Evolutionary conservation across 192 early-diverging fungal species (phyloP), one percentile per base, ranked within the genome.

Genomic region (Oehlia diaphana): DNA sequence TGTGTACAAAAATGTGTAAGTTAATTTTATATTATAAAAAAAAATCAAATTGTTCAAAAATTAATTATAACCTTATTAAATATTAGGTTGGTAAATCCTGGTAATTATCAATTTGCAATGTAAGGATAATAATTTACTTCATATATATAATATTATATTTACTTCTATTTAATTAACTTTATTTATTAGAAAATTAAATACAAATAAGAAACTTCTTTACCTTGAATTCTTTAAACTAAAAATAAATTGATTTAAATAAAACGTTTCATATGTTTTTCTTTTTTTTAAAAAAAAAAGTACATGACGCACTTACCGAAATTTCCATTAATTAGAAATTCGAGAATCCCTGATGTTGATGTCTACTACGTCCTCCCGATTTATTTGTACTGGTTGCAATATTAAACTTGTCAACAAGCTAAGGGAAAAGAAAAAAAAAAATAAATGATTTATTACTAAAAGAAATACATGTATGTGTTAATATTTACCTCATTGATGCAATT

Each of bases 401-500:
- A 16, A 78, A 78, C 9, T 78, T 78, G 47, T 78, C 76, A 9
- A 78, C 76, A 12, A 78, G 44, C 76, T 78, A 77, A 39, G 19
- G 66, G 4, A 77, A 68, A 16, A 26, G 2, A 76, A 64, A 35
- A 50, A 26, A n/a, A 6, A 67, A 19, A 42, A 4, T 65, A 23
- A 8, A 67, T 37, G 9, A 33, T 23, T 13, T 42, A 42, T 42
- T 42, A 42, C 39, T 42, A 42, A 42, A 42, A 49, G 14, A 21
- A 63, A 16, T 68, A 37, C n/a, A 21, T 23, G 8, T 42, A 50
- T 26, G 0, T 44, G 1, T 4, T 64, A 1, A 26, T 44, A 50
- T 7, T 77, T 69, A 95, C 88, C 72, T 95, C 92, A 75, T 90
- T 91, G 73, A 94, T 80, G 12, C 77, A 82, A 82, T 91, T 85